Percentiles rank a stretch among this genome's conserved stretches.
Conservation (phyloP, 768 basidiomycete species). For the Pleurotus cornucopiae region DNA sequence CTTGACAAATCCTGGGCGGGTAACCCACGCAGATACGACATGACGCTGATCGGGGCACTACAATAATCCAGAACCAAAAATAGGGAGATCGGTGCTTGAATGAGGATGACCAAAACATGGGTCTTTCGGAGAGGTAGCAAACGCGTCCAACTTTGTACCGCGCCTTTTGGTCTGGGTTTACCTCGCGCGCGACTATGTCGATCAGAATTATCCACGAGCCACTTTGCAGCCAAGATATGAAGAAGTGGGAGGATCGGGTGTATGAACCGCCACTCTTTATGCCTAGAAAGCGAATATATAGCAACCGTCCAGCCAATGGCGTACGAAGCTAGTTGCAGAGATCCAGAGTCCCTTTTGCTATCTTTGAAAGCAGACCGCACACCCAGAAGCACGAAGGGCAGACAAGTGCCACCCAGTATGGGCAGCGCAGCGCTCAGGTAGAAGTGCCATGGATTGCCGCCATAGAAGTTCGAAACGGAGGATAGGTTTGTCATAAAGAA, state of each 20-base stretch:
- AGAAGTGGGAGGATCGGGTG: conserved; percentile 87
- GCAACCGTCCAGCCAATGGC: conserved; percentile 56
- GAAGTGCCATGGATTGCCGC: conserved; percentile 81
- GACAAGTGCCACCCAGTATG: conserved; percentile 65
- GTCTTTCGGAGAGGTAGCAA: conserved; percentile 22
- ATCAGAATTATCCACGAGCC: conserved; percentile 49
- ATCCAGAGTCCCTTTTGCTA: conserved; percentile 17
- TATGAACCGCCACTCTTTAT: conserved; percentile 98
- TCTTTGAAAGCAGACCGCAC: conserved; percentile 32
- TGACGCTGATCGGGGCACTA: conserved; percentile 72
- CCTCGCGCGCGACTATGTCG: neutral
- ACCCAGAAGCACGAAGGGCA: conserved; percentile 73
- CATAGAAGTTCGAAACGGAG: conserved; percentile 89
- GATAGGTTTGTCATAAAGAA: conserved; percentile 84
- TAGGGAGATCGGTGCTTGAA: conserved; percentile 56
- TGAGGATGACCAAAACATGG: conserved; percentile 40
- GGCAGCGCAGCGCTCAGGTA: conserved; percentile 86
- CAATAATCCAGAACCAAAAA: conserved; percentile 78
- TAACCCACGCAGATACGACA: conserved; percentile 60
- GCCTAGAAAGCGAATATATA: conserved; percentile 77
- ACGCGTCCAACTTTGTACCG: neutral
- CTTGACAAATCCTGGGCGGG: conserved; percentile 39
- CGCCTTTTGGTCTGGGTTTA: neutral
- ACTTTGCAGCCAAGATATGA: conserved; percentile 73
- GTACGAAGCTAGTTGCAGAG: conserved; percentile 19